Base-by-base conservation (phyloP, 2,329 filamentous ascomycete species). In the Elsinoe fawcettii region DNA sequence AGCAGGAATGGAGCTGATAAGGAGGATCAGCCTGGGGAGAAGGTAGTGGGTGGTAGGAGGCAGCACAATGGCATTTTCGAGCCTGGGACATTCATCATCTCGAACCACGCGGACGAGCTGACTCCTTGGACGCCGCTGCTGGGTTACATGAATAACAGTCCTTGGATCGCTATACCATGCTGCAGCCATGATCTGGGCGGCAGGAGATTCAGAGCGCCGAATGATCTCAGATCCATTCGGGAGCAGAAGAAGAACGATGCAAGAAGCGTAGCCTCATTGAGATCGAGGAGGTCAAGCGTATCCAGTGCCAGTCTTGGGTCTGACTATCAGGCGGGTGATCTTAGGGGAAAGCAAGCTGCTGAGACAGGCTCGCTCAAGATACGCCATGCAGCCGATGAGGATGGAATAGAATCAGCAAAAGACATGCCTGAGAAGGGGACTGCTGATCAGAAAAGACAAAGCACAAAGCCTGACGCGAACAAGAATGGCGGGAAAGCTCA, bases 91-190 rank as follows among this genome's bases (percentile, higher is more conserved):
- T 99, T 99, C 71, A 90, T 99, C 65, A 87, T 99, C 61, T 95
- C 90, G 51, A 99, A 99, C 67, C 93, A 99, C 70, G 92, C 92
- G 9, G 93, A 99, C 68, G 91, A 99, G 73, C 80, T 99, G 12
- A 99, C 93, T 0, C 83, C 89, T 0, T 99, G 93, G 93, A 97
- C 93, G 0, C 93, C 93, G 0, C 80, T 97, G 16, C 81, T 99
- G 39, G 91, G 89, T 1, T 81, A 83, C 5, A 74, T 90, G 1
- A 90, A 86, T 0, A 74, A 81, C 1, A 87, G 86, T 9, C 87
- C 90, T 0, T 99, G 96, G 70, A 83, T 99, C 60, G 87, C 88
- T 64, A 96, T 99, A 44, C 93, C 93, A 1, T 99, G 93, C 74
- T 99, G 93, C 74, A 95, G 89, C 62, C 90, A 97, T 73, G 81